Conservation (phyloP, 169 alveolate genomes). For the Eimeria praecox region DNA sequence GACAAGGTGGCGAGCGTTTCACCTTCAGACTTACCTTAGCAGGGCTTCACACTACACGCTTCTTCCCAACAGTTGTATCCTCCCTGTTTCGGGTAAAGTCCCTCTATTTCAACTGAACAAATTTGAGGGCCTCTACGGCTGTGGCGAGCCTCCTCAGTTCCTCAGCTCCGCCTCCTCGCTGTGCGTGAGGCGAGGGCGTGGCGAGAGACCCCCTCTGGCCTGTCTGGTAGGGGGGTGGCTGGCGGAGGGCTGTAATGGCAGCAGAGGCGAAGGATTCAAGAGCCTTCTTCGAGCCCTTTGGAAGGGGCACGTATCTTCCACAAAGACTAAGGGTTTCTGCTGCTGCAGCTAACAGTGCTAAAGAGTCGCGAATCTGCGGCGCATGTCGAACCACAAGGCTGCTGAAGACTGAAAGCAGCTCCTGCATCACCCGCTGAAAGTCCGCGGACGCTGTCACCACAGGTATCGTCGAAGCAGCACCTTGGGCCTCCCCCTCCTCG, state of each 20-base stretch:
- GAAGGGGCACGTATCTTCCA: conserved; percentile 38
- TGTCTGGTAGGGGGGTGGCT: conserved; percentile 14
- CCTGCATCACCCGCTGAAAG: conserved; percentile 23
- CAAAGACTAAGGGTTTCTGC: conserved; percentile 41
- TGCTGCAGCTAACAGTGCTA: conserved; percentile 61
- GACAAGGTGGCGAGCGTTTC: background rate
- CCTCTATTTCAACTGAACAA: conserved; percentile 25
- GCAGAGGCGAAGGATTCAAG: conserved; percentile 58
- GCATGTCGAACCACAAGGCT: conserved; percentile 34
- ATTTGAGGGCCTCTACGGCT: conserved; percentile 59
- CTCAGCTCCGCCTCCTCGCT: conserved; percentile 49
- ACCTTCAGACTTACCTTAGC: background rate
- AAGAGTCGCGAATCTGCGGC: conserved; percentile 51
- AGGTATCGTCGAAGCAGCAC: background rate
- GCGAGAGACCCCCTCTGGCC: background rate
- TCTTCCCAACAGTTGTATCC: background rate
- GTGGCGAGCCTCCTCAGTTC: conserved; percentile 48
- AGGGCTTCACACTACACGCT: background rate
- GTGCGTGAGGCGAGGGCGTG: background rate
- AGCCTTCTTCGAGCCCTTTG: conserved; percentile 55
- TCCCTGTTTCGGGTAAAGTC: background rate
- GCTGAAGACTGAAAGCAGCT: conserved; percentile 49
- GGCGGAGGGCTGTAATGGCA: conserved; percentile 66
- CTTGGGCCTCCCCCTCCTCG: background rate
- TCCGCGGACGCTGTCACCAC: conserved; percentile 26